Evolutionary conservation across 2,329 filamentous ascomycete species (phyloP).

Genomic region (Endoconidiophora polonica): DNA sequence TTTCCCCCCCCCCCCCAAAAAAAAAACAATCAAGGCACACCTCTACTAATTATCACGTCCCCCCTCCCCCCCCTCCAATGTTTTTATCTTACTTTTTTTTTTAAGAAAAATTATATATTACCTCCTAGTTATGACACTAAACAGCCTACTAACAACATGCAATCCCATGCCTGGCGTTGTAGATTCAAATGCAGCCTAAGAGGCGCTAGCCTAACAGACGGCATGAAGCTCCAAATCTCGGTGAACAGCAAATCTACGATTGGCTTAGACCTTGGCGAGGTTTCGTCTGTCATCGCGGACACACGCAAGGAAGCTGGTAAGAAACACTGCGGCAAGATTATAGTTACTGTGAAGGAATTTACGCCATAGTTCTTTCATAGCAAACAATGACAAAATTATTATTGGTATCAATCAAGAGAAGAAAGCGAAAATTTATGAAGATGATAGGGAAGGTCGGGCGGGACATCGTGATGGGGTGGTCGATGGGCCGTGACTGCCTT

Average conservation of each 20-base stretch:
- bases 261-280: constrained; percentile 20
- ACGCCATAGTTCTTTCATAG: neutral
- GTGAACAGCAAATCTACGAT: neutral
- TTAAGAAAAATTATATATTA: too few relatives aligned
- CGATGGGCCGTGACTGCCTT: too few relatives aligned
- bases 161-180: neutral
- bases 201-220: neutral
- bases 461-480: neutral
- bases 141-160: constrained; percentile 3
- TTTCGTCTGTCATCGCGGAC: constrained; percentile 21
- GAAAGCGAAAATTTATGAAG: neutral
- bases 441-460: neutral
- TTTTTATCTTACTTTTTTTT: too few relatives aligned
- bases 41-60: too few relatives aligned
- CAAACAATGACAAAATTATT: neutral
- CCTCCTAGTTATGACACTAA: neutral
- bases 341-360: neutral
- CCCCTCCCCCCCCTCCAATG: too few relatives aligned
- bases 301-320: neutral
- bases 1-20: too few relatives aligned
- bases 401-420: too few relatives aligned
- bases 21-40: too few relatives aligned
- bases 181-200: neutral
- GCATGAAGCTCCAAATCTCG: neutral
- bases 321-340: neutral